Evolutionary conservation across 306 rosid species (phyloP), one percentile per base, ranked within the genome.

Genomic region (Castanospermum australe): DNA sequence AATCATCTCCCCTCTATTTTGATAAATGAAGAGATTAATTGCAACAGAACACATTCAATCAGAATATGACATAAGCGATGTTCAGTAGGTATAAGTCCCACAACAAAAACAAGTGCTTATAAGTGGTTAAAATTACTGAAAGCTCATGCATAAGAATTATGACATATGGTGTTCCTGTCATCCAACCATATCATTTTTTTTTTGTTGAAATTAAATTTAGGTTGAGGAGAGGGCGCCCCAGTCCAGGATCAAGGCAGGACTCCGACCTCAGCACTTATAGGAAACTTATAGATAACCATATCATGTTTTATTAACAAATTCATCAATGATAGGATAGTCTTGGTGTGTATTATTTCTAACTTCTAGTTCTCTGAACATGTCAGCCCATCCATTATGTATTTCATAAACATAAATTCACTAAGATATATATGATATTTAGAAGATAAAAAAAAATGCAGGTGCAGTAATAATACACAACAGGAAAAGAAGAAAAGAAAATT

Each of bases 361-460:
- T 42, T 32, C 20, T 50, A 64, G 70, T 42, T 36, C 44, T 22
- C 21, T 35, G 33, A 72, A 48, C 9, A 12, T 15, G 38, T 32
- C 50, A 69, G 45, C 20, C 71, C n/a, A 48, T 44, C 73, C 65
- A 48, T 52, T 80, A 54, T 61, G 45, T 38, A 63, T 20, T 61
- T 69, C 32, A 44, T 25, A 75, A 47, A 71, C 71, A 71, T 47
- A 67, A 76, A 76, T 48, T 76, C 42, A 21, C 48, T 5, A 50
- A 52, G 54, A 71, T 39, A 10, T 25, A 20, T 65, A 39, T 38
- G 21, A 25, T 6, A 25, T 67, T 48, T 64, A 55, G 50, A 42
- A 44, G 75, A 77, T 52, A 33, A 12, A 42, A 39, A 25, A 30
- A 45, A 61, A 67, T 51, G 50, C 77, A 62, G 47, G 44, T 56